Evolutionary conservation across 2,329 filamentous ascomycete genomes (phyloP).

Genomic region (Fusarium sp.): DNA sequence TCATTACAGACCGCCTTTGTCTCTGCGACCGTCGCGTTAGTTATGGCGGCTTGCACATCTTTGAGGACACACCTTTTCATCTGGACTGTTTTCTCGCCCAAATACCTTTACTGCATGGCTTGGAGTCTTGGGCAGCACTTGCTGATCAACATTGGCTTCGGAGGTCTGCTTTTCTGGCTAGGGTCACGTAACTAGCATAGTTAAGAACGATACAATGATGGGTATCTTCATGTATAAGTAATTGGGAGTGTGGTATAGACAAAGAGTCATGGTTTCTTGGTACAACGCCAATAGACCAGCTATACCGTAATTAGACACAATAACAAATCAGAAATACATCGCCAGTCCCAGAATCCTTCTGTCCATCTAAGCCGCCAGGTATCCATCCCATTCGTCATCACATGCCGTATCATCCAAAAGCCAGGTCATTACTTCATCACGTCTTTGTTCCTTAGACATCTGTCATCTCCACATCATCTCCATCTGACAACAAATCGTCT

Average conservation of each 20-base stretch:
- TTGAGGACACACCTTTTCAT: constrained; percentile 94
- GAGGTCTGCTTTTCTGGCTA: constrained; percentile 71
- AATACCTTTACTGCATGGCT: constrained; percentile 92
- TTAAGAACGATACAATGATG: constrained; percentile 5
- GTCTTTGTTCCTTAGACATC: constrained; percentile 42
- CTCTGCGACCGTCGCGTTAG: constrained; percentile 74
- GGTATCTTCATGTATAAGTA: constrained; percentile 19
- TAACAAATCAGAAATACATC: constrained; percentile 31
- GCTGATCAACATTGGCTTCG: constrained; percentile 76
- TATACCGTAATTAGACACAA: constrained; percentile 32
- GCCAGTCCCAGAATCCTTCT: constrained; percentile 32
- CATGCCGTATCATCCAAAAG: constrained; percentile 41
- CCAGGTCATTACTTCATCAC: constrained; percentile 43
- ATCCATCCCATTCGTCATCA: constrained; percentile 29
- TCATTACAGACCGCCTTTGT: constrained; percentile 79
- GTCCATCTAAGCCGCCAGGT: constrained; percentile 18
- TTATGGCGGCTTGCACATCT: constrained; percentile 90
- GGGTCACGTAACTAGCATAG: constrained; percentile 50
- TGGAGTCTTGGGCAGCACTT: constrained; percentile 91
- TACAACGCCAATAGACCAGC: constrained; percentile 2
- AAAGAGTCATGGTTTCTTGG: not conserved
- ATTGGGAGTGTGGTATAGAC: constrained; percentile 10
- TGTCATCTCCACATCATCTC: constrained; percentile 56
- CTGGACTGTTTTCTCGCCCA: constrained; percentile 98
- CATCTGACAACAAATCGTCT: constrained; percentile 60